A percentile compares a stretch with the other conserved stretches of the same genome.
phyloP scores from a whole-genome alignment of 768 basidiomycete species.

The Tubosaeta sp. region DNA sequence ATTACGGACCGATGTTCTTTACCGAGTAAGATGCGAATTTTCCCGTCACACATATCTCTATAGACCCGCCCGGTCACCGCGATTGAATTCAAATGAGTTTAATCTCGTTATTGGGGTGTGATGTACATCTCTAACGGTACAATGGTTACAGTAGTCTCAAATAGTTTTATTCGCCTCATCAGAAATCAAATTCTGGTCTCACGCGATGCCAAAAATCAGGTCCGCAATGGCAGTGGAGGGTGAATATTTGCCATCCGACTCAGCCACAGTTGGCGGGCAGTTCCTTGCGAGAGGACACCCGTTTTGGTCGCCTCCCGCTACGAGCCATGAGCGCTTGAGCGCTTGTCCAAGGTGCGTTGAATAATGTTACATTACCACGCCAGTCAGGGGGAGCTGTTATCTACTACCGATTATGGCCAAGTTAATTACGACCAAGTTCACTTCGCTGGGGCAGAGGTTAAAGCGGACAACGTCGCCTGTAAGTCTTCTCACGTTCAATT shows the following conservation, averaged over 20 bases:
- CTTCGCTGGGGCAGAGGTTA: not conserved
- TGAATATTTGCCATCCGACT: not conserved
- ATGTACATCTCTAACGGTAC: not conserved
- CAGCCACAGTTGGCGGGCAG: not conserved
- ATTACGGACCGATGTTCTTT: slow-evolving; percentile 56
- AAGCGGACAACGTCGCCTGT: slow-evolving; percentile 1
- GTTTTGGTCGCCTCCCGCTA: not conserved
- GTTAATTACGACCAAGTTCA: slow-evolving; percentile 8
- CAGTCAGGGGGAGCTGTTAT: not conserved
- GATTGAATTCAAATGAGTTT: not conserved
- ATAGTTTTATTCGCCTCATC: not conserved
- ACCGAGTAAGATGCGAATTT: not conserved
- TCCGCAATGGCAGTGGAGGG: not conserved
- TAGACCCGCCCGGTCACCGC: not conserved
- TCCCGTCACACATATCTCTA: not conserved
- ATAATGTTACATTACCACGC: not conserved
- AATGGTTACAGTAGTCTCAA: not conserved
- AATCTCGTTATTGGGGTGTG: not conserved
- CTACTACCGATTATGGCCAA: slow-evolving; percentile 2
- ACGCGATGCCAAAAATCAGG: not conserved
- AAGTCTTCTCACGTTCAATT: slow-evolving; percentile 17
- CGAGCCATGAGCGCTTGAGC: not conserved
- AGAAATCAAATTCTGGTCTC: not conserved
- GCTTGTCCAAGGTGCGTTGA: not conserved
- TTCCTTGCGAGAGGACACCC: slow-evolving; percentile 1